Evolutionary conservation across 352 stramenopile species (phyloP), one percentile per base, ranked within the genome.

Genomic region (Phytophthora pistaciae): DNA sequence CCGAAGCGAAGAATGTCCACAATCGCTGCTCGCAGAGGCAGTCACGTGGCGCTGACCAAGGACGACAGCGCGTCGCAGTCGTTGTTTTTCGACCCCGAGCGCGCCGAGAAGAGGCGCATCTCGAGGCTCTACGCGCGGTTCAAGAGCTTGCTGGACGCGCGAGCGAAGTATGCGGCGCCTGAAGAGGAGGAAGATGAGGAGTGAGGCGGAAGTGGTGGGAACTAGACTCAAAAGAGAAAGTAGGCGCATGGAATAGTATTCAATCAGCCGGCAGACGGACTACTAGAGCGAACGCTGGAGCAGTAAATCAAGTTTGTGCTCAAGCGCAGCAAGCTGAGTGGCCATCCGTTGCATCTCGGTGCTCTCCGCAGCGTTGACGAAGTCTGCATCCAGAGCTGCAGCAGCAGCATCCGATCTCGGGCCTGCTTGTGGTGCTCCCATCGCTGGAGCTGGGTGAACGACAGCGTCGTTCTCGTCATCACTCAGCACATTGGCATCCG

Each of bases 101-200:
- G 80, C 50, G 76, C 83, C 0, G 83, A 93, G 33, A 90, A 83
- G 72, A 78, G 75, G 31, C 78, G 82, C 0, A 66, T 91, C 14
- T 91, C 85, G n/a, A 83, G 76, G n/a, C 50, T 93, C 4, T 91
- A 91, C 64, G 50, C 72, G 16, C 81, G 83, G 21, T 93, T 93
- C 57, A 88, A 86, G 38, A 75, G 59, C 25, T 66, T 93, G 23
- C 61, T 93, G 4, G 85, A 93, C 9, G 78, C 84, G 6, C 40
- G 83, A 21, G 70, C 76, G 25, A 84, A 81, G 50, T 87, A 89
- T 38, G 38, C 64, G 3, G 42, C 64, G 27, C 64, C 42, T 42
- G 70, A 87, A 46, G 60, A 50, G 0, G 33, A 67, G 5, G 31
- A 36, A 13, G 48, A 52, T 31, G 53, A 58, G 29, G 68, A 54